These are phyloP conservation scores for Komagataella kurtzmanii DNA, from an alignment of 805 yeast species.

Conservation along the genomic window DNA sequence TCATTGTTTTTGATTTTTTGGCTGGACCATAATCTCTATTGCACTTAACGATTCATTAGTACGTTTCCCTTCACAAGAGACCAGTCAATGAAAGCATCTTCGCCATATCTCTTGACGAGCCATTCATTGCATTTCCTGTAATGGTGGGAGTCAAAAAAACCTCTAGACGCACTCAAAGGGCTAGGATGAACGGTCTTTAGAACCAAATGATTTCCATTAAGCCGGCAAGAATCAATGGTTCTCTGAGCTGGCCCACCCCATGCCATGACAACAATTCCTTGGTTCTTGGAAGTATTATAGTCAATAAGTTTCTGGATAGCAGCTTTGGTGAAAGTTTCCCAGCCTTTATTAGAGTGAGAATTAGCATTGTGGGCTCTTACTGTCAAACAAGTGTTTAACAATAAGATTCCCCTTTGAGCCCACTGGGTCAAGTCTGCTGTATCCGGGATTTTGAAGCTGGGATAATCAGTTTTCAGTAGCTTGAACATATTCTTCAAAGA, in stretches of 20 bases:
- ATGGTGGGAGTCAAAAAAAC: conserved; percentile 69
- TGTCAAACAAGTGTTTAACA: conserved; percentile 80
- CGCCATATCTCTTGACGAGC: conserved; percentile 33
- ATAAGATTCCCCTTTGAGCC: conserved; percentile 79
- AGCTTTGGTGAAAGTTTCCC: conserved; percentile 81
- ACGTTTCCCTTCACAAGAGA: conserved; percentile 1
- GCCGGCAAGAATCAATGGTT: conserved; percentile 15
- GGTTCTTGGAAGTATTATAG: conserved; percentile 26
- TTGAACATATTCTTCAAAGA: conserved; percentile 81
- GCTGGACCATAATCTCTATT: too few species aligned
- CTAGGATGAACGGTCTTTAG: conserved; percentile 85
- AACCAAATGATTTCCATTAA: conserved; percentile 27
- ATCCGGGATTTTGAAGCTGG: conserved; percentile 48
- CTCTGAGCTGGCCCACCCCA: conserved; percentile 34
- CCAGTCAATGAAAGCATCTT: conserved; percentile 14
- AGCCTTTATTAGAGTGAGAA: conserved; percentile 81
- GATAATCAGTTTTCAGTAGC: conserved; percentile 51
- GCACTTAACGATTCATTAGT: too few species aligned
- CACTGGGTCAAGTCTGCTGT: conserved; percentile 67
- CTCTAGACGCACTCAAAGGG: conserved; percentile 83
- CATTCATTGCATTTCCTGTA: conserved; percentile 69
- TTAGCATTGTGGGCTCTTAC: conserved; percentile 90
- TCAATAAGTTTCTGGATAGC: conserved; percentile 42
- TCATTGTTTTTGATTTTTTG: too few species aligned
- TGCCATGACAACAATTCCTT: conserved; percentile 64